Conservation (phyloP, 208 protist species). For the Herpetomonas samuelpessoai region DNA sequence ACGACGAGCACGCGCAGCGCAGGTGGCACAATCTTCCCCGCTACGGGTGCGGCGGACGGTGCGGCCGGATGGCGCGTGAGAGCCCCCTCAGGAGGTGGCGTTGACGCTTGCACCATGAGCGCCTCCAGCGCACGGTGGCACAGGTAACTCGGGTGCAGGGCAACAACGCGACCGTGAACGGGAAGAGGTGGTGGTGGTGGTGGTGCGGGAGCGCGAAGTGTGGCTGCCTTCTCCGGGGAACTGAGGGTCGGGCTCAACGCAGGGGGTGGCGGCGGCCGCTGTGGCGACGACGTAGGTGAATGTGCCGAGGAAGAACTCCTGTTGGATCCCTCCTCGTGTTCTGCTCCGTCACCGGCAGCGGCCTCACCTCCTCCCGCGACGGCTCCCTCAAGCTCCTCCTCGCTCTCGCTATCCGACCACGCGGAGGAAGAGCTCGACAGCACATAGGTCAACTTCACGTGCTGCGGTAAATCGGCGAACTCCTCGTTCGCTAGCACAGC, state of each 20-base stretch:
- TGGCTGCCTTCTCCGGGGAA: background rate
- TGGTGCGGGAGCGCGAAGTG: background rate
- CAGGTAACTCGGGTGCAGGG: background rate
- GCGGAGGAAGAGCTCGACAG: conserved; percentile 13
- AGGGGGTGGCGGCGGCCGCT: too few species aligned
- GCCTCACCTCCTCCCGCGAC: background rate
- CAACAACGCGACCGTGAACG: conserved; percentile 2
- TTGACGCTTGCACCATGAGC: background rate
- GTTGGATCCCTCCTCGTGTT: too few species aligned
- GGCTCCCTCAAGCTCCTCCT: background rate
- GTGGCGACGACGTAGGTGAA: too few species aligned
- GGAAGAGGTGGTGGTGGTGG: background rate
- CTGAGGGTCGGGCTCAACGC: too few species aligned
- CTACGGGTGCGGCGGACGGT: background rate
- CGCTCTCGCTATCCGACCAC: conserved; percentile 8
- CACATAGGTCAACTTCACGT: conserved; percentile 6
- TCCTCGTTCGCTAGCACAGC: background rate
- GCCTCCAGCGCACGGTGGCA: background rate
- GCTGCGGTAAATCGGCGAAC: background rate
- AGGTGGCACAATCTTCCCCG: background rate
- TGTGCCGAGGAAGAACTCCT: too few species aligned
- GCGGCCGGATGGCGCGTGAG: background rate
- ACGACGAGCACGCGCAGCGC: conserved; percentile 14
- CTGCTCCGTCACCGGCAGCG: background rate
- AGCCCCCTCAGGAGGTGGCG: background rate